phyloP scores from a whole-genome alignment of 2,329 filamentous ascomycete species.

The Emergomyces orientalis region DNA sequence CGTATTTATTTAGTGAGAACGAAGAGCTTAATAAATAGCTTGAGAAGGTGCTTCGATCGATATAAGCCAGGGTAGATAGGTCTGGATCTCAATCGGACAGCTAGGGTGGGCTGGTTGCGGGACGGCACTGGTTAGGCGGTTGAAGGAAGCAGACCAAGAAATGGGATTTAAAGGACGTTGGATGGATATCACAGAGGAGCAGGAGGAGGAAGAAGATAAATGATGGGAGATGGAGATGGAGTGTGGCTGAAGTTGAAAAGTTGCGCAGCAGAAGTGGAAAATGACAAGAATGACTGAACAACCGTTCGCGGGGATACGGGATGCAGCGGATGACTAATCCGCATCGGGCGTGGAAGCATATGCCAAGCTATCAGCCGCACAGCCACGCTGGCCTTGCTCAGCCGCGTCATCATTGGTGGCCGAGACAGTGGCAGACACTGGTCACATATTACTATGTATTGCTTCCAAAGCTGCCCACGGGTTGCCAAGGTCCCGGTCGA shows the following conservation, averaged over 20 bases:
- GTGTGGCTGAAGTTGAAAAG: not conserved
- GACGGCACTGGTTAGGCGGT: not conserved
- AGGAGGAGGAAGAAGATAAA: not conserved
- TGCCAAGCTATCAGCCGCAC: not conserved
- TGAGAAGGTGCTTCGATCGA: not conserved
- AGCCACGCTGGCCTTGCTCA: not conserved
- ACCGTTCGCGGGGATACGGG: no score
- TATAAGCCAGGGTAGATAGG: not conserved
- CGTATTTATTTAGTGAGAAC: not conserved
- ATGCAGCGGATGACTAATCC: not conserved
- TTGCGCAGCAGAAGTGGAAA: not conserved
- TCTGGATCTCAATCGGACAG: not conserved
- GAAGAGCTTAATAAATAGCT: not conserved
- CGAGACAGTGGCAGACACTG: no score
- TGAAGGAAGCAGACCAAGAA: not conserved
- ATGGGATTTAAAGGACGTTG: not conserved
- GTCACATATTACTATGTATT: no score
- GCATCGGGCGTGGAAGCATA: not conserved
- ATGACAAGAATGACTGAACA: not conserved
- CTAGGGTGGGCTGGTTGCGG: not conserved
- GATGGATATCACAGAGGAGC: not conserved
- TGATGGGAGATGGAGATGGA: not conserved
- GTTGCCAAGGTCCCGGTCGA: no score
- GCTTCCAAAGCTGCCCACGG: no score
- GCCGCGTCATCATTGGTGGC: slow-evolving; percentile 4